phyloP scores from a whole-genome alignment of 1,284 basidiomycete species.

The Vanrija humicola region DNA sequence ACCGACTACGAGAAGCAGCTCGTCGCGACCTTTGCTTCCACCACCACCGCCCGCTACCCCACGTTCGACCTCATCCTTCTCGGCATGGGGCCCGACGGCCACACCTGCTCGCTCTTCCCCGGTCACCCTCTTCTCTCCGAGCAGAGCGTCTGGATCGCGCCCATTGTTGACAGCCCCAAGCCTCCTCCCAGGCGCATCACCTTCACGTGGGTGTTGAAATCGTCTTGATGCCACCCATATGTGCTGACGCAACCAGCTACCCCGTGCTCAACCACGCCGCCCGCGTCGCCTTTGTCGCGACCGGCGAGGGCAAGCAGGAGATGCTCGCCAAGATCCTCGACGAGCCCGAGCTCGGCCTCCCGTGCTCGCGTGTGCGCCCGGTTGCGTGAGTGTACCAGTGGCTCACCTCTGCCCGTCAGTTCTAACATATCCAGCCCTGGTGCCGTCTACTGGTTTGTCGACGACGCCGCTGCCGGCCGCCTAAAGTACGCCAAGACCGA shows the following conservation, averaged over 20 bases:
- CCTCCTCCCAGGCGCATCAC: conserved; percentile 87
- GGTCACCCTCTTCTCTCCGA: conserved; percentile 80
- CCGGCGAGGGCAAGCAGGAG: conserved; percentile 79
- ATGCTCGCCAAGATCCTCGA: conserved; percentile 72
- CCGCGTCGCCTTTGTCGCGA: conserved; percentile 79
- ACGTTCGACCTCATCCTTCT: conserved; percentile 92
- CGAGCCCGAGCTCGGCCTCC: conserved; percentile 72
- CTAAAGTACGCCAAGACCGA: conserved; percentile 44
- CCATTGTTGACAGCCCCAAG: conserved; percentile 89
- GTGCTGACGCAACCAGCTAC: conserved; percentile 49
- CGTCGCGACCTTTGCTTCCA: conserved; percentile 82
- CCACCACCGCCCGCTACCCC: conserved; percentile 87
- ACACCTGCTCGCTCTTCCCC: conserved; percentile 96
- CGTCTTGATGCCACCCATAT: background rate
- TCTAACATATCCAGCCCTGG: conserved; percentile 56
- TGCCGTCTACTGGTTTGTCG: conserved; percentile 85
- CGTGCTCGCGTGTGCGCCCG: conserved; percentile 76
- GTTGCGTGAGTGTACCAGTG: conserved; percentile 48
- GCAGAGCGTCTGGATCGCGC: conserved; percentile 89
- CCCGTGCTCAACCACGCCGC: conserved; percentile 90
- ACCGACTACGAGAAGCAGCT: conserved; percentile 94
- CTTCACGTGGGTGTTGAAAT: conserved; percentile 34
- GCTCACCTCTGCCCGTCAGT: background rate
- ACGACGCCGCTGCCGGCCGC: conserved; percentile 69
- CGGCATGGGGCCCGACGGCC: conserved; percentile 91